Evolutionary conservation across 176 grass and related monocot species (phyloP).

Genomic region (Phragmites australis): DNA sequence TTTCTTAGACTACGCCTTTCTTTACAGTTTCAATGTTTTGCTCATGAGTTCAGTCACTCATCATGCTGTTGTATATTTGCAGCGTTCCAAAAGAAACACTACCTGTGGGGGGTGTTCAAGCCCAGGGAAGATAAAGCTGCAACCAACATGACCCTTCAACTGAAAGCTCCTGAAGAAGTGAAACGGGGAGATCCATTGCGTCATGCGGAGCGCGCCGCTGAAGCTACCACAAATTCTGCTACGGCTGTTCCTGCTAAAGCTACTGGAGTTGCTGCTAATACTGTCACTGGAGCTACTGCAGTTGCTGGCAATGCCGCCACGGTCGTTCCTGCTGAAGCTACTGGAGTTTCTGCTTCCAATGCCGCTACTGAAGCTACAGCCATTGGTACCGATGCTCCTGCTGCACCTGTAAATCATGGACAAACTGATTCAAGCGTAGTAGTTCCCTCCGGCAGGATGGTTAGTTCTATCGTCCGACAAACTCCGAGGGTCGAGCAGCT

Average conservation of each 20-base stretch:
- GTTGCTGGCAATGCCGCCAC: not conserved
- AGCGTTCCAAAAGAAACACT: constrained; percentile 4
- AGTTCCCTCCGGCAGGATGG: not conserved
- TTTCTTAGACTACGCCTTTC: not conserved
- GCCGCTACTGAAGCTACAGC: not conserved
- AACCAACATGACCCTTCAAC: too few species aligned
- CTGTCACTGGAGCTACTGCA: not conserved
- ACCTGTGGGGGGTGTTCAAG: constrained; percentile 21
- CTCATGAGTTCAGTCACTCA: not conserved
- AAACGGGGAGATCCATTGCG: not conserved
- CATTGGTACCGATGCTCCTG: not conserved
- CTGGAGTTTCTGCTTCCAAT: not conserved
- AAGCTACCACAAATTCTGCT: not conserved
- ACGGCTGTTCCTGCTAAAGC: not conserved
- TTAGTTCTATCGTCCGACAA: constrained; percentile 12
- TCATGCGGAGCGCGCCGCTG: not conserved
- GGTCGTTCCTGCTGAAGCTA: not conserved
- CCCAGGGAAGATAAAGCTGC: not conserved
- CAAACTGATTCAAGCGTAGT: not conserved
- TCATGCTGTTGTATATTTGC: not conserved
- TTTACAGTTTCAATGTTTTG: not conserved
- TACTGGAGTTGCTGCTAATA: not conserved
- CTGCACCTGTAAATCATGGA: not conserved
- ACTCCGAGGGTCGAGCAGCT: constrained; percentile 22
- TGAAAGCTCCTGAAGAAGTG: too few species aligned